Conservation (phyloP, 495 filamentous ascomycete genomes). For the Thermothielavioides terrestris region DNA sequence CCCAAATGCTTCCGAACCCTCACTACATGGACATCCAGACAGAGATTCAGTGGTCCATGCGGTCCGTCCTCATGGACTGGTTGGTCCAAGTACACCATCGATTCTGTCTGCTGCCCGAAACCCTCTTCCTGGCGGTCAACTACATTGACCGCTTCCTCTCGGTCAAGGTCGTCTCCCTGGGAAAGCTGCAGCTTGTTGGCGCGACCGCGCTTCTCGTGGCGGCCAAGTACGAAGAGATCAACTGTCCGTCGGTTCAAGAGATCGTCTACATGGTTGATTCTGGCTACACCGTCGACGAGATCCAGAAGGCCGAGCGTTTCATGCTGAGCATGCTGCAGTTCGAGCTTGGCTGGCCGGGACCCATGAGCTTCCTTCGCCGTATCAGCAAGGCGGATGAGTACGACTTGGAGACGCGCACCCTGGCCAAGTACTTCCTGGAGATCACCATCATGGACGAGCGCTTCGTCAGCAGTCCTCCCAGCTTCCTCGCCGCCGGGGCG, state of each 20-base stretch:
- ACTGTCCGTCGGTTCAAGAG: conserved; percentile 86
- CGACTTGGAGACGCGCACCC: conserved; percentile 86
- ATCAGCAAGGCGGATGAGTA: conserved; percentile 99
- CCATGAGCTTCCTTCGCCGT: conserved; percentile 93
- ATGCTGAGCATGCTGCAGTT: conserved; percentile 95
- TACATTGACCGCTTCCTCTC: conserved; percentile 96
- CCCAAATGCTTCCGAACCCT: conserved; percentile 70
- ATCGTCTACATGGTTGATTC: conserved; percentile 98
- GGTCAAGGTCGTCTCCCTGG: conserved; percentile 84
- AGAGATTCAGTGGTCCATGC: conserved; percentile 99
- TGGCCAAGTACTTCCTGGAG: conserved; percentile 97
- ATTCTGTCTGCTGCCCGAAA: conserved; percentile 86
- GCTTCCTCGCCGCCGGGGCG: conserved; percentile 83
- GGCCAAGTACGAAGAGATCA: conserved; percentile 97
- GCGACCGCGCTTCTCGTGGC: conserved; percentile 94
- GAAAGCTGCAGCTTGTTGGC: conserved; percentile 91
- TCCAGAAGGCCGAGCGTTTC: conserved; percentile 94
- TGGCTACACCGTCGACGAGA: conserved; percentile 81
- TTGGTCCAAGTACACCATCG: conserved; percentile 90
- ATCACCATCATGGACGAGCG: conserved; percentile 97
- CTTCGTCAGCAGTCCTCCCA: conserved; percentile 83
- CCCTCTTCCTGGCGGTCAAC: conserved; percentile 86
- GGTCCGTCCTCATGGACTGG: conserved; percentile 96
- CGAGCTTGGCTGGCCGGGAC: conserved; percentile 91
- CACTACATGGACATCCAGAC: conserved; percentile 95